Percentiles rank a stretch among this genome's conserved stretches.
phyloP scores from a whole-genome alignment of 331 rosid species.

The Quercus phellos region DNA sequence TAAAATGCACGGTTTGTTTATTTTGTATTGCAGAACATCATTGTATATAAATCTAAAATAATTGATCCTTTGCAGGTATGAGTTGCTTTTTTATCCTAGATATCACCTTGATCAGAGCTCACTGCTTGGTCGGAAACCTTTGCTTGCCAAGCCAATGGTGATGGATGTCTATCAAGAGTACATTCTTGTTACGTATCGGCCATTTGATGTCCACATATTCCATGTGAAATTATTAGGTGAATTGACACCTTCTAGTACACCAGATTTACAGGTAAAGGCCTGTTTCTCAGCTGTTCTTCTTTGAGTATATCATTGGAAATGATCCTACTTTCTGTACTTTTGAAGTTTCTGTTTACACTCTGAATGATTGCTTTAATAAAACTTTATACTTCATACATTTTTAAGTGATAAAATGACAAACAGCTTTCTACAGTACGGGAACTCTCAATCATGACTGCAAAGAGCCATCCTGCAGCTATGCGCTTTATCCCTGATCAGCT shows the following conservation, averaged over 20 bases:
- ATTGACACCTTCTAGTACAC: slow-evolving; percentile 68
- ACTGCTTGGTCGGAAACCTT: slow-evolving; percentile 74
- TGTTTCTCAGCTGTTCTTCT: slow-evolving; percentile 26
- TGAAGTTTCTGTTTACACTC: slow-evolving; percentile 4
- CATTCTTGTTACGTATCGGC: slow-evolving; percentile 80
- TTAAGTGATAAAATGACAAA: slow-evolving; percentile 98
- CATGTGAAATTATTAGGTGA: slow-evolving; percentile 79
- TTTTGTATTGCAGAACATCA: neutral
- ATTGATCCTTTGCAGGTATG: slow-evolving; percentile 55
- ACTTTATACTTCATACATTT: slow-evolving; percentile 48
- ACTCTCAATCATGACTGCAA: slow-evolving; percentile 97
- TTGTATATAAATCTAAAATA: neutral
- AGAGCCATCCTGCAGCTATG: slow-evolving; percentile 99
- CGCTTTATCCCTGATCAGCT: slow-evolving; percentile 90
- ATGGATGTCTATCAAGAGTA: slow-evolving; percentile 94
- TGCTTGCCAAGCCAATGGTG: slow-evolving; percentile 91
- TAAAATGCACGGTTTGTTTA: neutral
- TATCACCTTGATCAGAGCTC: slow-evolving; percentile 99
- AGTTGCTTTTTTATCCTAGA: slow-evolving; percentile 93
- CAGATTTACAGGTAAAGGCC: slow-evolving; percentile 75
- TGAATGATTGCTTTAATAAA: slow-evolving; percentile 20
- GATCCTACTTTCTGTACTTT: slow-evolving; percentile 14
- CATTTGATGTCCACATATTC: slow-evolving; percentile 92
- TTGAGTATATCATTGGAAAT: slow-evolving; percentile 3
- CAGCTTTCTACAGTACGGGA: slow-evolving; percentile 99